Conservation (phyloP, 1,284 basidiomycete species). For the Ganoderma meredithae region DNA sequence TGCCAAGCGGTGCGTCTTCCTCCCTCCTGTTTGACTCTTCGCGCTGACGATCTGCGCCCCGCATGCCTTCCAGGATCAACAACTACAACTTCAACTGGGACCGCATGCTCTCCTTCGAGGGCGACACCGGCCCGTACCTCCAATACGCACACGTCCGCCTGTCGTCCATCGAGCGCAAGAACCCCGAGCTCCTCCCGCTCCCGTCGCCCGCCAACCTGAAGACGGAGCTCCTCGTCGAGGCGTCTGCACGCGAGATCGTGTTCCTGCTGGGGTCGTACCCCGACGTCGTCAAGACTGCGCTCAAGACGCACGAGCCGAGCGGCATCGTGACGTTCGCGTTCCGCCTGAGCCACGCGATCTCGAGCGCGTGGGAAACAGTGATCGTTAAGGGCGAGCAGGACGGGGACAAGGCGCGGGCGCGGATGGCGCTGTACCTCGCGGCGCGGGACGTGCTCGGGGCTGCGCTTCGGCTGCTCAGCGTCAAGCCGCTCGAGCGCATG, state of each 20-base stretch:
- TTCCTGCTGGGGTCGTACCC: constrained; percentile 92
- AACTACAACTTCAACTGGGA: constrained; percentile 97
- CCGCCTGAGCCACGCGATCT: constrained; percentile 82
- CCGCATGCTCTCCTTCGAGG: constrained; percentile 96
- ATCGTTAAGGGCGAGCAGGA: constrained; percentile 44
- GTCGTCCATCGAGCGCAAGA: constrained; percentile 93
- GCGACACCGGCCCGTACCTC: constrained; percentile 95
- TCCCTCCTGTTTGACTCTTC: constrained; percentile 3
- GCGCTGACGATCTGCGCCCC: constrained; percentile 2
- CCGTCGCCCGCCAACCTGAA: constrained; percentile 75
- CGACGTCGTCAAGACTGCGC: constrained; percentile 86
- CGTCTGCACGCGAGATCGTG: constrained; percentile 86
- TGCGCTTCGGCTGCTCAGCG: constrained; percentile 89
- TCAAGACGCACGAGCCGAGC: constrained; percentile 90
- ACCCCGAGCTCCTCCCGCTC: constrained; percentile 87
- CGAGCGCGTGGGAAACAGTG: constrained; percentile 85
- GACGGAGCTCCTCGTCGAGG: constrained; percentile 71
- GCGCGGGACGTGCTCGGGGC: constrained; percentile 89
- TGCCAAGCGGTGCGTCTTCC: constrained; percentile 28
- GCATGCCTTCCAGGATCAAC: constrained; percentile 73
- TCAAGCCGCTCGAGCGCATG: constrained; percentile 94
- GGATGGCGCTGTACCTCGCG: constrained; percentile 90
- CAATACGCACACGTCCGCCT: constrained; percentile 98
- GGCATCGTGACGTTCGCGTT: constrained; percentile 87
- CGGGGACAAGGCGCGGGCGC: constrained; percentile 69